Conservation (phyloP, 2,329 filamentous ascomycete genomes). For the Cladobotryum mycophilum region DNA sequence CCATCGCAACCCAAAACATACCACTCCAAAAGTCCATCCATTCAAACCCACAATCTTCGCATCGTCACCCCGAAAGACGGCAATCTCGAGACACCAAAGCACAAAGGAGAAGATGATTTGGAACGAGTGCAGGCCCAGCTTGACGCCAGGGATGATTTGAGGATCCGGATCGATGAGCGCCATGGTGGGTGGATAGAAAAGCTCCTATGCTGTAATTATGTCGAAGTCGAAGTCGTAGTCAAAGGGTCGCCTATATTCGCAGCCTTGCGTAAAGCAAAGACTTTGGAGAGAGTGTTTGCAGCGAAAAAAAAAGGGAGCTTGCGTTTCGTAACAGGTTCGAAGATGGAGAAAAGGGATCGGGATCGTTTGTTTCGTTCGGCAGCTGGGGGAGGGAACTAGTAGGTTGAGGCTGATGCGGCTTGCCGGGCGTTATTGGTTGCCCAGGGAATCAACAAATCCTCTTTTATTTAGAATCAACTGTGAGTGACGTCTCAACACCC, state of each 20-base stretch:
- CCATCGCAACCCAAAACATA: slow-evolving; percentile 30
- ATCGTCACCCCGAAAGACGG: slow-evolving; percentile 46
- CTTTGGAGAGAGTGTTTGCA: no score
- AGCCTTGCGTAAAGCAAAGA: no score
- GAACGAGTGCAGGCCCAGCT: slow-evolving; percentile 50
- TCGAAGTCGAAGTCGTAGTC: no score
- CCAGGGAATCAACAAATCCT: neutral
- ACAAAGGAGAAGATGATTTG: slow-evolving; percentile 51
- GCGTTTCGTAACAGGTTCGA: no score
- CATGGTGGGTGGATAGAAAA: slow-evolving; percentile 25
- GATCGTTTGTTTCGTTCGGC: slow-evolving; percentile 9
- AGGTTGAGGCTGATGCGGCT: slow-evolving; percentile 9
- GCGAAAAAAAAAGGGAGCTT: no score
- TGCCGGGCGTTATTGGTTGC: neutral
- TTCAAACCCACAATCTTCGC: slow-evolving; percentile 50
- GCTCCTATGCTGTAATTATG: neutral
- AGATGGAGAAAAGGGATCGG: no score
- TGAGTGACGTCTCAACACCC: no score
- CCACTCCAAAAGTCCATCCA: slow-evolving; percentile 59
- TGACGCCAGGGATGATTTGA: slow-evolving; percentile 48
- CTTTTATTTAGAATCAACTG: neutral
- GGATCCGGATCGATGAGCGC: slow-evolving; percentile 47
- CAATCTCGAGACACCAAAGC: slow-evolving; percentile 53
- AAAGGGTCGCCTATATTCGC: no score
- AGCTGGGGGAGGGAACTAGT: slow-evolving; percentile 8